Evolutionary conservation across 179 eudicot species (phyloP), one percentile per base, ranked within the genome.

Genomic region (Heliamphora ciliata): DNA sequence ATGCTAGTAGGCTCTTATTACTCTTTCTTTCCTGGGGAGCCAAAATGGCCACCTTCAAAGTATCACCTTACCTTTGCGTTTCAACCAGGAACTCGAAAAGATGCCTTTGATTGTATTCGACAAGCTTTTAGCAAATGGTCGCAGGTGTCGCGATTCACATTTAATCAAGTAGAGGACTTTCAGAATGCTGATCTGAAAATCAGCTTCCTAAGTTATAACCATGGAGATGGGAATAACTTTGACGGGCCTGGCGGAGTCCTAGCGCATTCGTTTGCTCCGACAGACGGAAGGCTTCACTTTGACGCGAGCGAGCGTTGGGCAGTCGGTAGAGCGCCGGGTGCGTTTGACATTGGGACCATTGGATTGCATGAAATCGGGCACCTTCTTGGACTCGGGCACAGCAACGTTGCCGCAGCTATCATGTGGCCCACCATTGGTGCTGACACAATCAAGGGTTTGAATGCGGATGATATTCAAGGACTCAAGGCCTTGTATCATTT

Each of bases 121-220:
- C 72, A 74, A 0, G 86, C 86, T 4, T 76, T 87, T 2, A 56
- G 46, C 8, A 84, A 77, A 78, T 85, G 90, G 86, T 81, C 84
- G 24, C 4, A 63, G 7, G 82, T 70, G 7, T 80, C 82, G 4
- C 80, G 78, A 17, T 89, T 85, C 83, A 66, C 85, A 9, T 89
- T 89, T 4, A 48, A 70, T 3, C 58, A 55, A 48, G 77, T 72
- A 17, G 10, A 18, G 0, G 64, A 82, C 10, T 63, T 21, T 1
- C 54, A 48, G 8, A 9, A 50, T 1, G 67, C 87, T n/a, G 69
- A 61, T 46, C 18, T 77, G n/a, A 77, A 61, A 8, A 47, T 77
- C 9, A 47, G 69, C 2, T 69, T 80, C 64, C 40, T 21, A 11
- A 40, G 51, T 2, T 1, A 48, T 8, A 4, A 68, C 15, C 76